Evolutionary conservation across 805 yeast genomes (phyloP).

Genomic region (Peterozyma toletana): DNA sequence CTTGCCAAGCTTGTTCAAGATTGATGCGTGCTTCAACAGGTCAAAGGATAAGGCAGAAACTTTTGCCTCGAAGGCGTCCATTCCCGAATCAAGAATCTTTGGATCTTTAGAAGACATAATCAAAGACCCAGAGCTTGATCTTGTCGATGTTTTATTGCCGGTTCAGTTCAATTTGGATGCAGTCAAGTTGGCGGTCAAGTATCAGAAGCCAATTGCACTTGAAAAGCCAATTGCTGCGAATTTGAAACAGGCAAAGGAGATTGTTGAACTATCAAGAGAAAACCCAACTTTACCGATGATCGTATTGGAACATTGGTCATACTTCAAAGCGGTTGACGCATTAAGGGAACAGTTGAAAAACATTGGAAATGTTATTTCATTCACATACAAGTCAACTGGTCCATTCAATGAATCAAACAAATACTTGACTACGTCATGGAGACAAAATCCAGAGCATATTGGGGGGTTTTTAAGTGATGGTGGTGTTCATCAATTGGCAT

Average conservation of each 20-base stretch:
- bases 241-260: slow-evolving; percentile 70
- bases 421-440: slow-evolving; percentile 73
- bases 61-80: slow-evolving; percentile 61
- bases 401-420: slow-evolving; percentile 55
- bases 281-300: slow-evolving; percentile 40
- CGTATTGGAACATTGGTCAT: slow-evolving; percentile 84
- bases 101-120: slow-evolving; percentile 59
- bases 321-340: slow-evolving; percentile 47
- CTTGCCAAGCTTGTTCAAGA: slow-evolving; percentile 41
- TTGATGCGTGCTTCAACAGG: slow-evolving; percentile 75
- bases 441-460: slow-evolving; percentile 82
- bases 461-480: slow-evolving; percentile 94
- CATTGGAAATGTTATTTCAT: slow-evolving; percentile 69
- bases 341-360: slow-evolving; percentile 53
- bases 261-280: slow-evolving; percentile 57
- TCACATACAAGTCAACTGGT: slow-evolving; percentile 70
- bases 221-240: slow-evolving; percentile 94
- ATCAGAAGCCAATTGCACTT: slow-evolving; percentile 71
- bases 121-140: slow-evolving; percentile 59
- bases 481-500: slow-evolving; percentile 92
- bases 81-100: slow-evolving; percentile 42
- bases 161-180: slow-evolving; percentile 70
- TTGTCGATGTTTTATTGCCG: slow-evolving; percentile 85
- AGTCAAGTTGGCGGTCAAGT: slow-evolving; percentile 60
- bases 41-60: slow-evolving; percentile 75